These are phyloP conservation scores for Calcarisporium arbuscula DNA, from an alignment of 2,329 filamentous ascomycete species.

Conservation along the genomic window DNA sequence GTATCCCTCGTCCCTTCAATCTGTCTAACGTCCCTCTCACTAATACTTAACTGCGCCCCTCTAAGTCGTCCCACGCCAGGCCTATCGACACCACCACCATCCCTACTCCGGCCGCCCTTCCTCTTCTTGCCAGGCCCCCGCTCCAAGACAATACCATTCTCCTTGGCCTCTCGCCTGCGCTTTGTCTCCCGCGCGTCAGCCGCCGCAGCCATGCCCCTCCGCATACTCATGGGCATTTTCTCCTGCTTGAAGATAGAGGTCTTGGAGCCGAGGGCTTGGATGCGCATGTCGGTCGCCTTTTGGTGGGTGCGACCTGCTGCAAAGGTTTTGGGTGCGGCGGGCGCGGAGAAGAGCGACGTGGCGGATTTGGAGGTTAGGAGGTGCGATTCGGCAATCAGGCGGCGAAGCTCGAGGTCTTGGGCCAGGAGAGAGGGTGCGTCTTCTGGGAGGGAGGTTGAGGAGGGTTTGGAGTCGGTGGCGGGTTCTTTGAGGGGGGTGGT, in stretches of 20 bases:
- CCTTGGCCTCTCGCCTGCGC: constrained; percentile 70
- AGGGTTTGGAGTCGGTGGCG: constrained; percentile 19
- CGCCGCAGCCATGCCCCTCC: constrained; percentile 76
- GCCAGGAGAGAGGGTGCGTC: constrained; percentile 67
- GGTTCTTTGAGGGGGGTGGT: constrained; percentile 14
- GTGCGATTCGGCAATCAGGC: constrained; percentile 85
- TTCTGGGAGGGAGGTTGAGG: constrained; percentile 37
- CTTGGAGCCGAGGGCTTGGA: constrained; percentile 77
- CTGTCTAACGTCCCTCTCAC: constrained; percentile 65
- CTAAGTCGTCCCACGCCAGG: constrained; percentile 75
- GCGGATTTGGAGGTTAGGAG: constrained; percentile 56
- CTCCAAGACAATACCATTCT: constrained; percentile 89
- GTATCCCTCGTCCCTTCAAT: constrained; percentile 53
- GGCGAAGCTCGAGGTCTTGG: constrained; percentile 87
- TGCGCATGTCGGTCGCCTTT: constrained; percentile 75
- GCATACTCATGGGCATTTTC: constrained; percentile 83
- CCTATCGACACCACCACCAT: constrained; percentile 61
- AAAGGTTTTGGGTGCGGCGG: constrained; percentile 35
- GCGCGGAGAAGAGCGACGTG: constrained; percentile 34
- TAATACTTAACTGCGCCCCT: constrained; percentile 73
- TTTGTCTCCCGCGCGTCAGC: constrained; percentile 59
- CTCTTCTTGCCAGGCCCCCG: constrained; percentile 33
- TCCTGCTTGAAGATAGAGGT: constrained; percentile 67
- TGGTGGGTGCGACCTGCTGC: constrained; percentile 65
- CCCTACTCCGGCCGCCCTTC: constrained; percentile 37